Base-by-base conservation (phyloP, 2,329 filamentous ascomycete genomes). In the Lachnellula subtilissima region DNA sequence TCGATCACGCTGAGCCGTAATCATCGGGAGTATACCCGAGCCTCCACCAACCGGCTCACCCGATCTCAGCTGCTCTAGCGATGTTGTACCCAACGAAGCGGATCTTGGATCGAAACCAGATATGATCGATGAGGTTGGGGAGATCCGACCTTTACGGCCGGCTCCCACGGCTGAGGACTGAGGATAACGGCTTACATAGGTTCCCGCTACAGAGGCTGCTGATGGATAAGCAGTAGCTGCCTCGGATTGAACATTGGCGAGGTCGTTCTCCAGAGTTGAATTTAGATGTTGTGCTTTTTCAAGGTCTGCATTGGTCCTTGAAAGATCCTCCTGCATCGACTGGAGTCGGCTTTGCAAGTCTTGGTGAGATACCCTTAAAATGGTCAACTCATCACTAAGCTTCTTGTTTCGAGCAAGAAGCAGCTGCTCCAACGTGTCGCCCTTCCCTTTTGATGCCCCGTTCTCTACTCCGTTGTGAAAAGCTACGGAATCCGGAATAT, bases 41-140 rank as follows among this genome's bases (percentile, higher is more conserved):
- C 90, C 89, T 53, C 89, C 80, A 35, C 88, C 88, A 54, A 87
- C 80, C 8, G 86, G 78, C 48, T 91, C 88, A 2, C 79, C 80
- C 35, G 68, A 67, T 59, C 83, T 79, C 23, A 87, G 74, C 6
- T 81, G 75, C 40, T 86, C 83, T 62, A 86, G 75, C 14, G 76
- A 78, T 39, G 74, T 69, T 5, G 61, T 65, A 15, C 79, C 75
- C 40, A 78, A 73, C 8, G 73, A 70, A 48, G 74, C 71, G 43
- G 76, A 77, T 45, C 83, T 80, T 22, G 88, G 86, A 67, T 96
- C 89, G 69, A 97, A 91, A n/a, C 94, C 94, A 58, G 92, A 97
- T 66, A 99, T 97, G 66, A 99, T 97, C 19, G 93, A 97, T 4
- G 93, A 97, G 1, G 94, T 97, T 0, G 94, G 95, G 2, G 94